phyloP scores from a whole-genome alignment of 208 protist genomes.

The Trypanosoma grayi region DNA sequence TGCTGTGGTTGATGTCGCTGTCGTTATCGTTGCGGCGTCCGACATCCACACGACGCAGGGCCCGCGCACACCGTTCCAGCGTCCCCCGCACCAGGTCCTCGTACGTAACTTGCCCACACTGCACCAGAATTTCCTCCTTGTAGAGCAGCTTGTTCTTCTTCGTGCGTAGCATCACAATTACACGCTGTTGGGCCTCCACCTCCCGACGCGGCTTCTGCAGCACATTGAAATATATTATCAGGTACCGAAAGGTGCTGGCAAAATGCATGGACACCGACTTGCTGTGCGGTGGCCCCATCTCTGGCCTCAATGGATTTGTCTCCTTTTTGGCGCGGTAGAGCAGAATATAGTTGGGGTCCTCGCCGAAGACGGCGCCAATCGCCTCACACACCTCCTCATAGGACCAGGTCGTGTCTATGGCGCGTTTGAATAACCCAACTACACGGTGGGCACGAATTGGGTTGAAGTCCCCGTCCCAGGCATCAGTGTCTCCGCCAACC shows the following conservation, averaged over 20 bases:
- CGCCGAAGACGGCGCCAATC: conserved; percentile 22
- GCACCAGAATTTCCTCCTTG: conserved; percentile 17
- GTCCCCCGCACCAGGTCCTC: neutral
- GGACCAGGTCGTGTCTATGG: conserved; percentile 37
- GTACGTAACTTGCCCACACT: neutral
- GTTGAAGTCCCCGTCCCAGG: neutral
- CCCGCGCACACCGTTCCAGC: conserved; percentile 1
- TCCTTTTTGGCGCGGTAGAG: conserved; percentile 32
- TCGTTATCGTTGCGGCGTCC: neutral
- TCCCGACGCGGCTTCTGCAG: conserved; percentile 8
- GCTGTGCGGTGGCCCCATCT: conserved; percentile 1
- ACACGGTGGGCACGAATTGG: conserved; percentile 2
- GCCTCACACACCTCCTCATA: conserved; percentile 57
- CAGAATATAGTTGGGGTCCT: conserved; percentile 48
- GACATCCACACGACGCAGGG: neutral
- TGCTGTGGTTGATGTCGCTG: neutral
- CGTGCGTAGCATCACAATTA: conserved; percentile 9
- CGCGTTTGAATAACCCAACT: conserved; percentile 15
- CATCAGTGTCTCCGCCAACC: neutral
- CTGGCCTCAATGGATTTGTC: neutral
- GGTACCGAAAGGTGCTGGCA: too few species aligned
- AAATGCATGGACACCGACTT: too few species aligned
- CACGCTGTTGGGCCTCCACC: conserved; percentile 1
- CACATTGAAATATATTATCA: conserved; percentile 24
- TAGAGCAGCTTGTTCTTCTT: conserved; percentile 13